Percentiles rank a stretch among this genome's conserved stretches.
Evolutionary conservation across 345 rosid genomes (phyloP).

Genomic region (Populus deltoides): DNA sequence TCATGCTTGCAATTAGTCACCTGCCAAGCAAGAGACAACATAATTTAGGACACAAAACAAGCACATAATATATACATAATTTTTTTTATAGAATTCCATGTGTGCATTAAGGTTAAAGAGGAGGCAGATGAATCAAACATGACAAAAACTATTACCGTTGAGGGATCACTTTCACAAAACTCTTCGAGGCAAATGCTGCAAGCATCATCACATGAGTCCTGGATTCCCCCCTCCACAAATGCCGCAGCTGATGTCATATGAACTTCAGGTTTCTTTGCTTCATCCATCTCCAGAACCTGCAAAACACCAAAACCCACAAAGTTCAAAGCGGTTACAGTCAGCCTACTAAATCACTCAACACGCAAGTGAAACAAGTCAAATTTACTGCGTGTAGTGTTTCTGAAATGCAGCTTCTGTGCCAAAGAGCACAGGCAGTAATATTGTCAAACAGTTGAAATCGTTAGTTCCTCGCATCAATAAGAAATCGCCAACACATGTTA

Average conservation of each 20-base stretch:
- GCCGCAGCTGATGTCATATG: slow-evolving; percentile 36
- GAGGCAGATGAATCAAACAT: neutral
- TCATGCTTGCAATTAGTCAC: slow-evolving; percentile 31
- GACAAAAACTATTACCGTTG: slow-evolving; percentile 19
- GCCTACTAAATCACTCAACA: neutral
- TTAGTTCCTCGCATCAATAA: neutral
- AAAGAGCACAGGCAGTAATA: neutral
- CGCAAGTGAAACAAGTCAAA: neutral
- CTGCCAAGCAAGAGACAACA: slow-evolving; percentile 11
- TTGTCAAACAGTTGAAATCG: neutral
- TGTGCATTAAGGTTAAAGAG: neutral
- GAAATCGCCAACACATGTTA: neutral
- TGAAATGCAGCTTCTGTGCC: neutral
- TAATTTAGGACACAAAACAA: neutral
- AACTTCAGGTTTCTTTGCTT: slow-evolving; percentile 16
- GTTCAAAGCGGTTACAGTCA: neutral
- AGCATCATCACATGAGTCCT: slow-evolving; percentile 34
- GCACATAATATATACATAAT: neutral
- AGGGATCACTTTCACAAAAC: slow-evolving; percentile 27
- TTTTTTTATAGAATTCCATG: neutral
- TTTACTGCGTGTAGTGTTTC: neutral
- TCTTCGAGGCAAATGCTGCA: slow-evolving; percentile 38
- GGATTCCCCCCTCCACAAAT: slow-evolving; percentile 37
- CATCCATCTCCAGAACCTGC: slow-evolving; percentile 40
- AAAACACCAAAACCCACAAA: neutral